Base-by-base conservation (phyloP, 306 rosid genomes). In the Medicago truncatula region DNA sequence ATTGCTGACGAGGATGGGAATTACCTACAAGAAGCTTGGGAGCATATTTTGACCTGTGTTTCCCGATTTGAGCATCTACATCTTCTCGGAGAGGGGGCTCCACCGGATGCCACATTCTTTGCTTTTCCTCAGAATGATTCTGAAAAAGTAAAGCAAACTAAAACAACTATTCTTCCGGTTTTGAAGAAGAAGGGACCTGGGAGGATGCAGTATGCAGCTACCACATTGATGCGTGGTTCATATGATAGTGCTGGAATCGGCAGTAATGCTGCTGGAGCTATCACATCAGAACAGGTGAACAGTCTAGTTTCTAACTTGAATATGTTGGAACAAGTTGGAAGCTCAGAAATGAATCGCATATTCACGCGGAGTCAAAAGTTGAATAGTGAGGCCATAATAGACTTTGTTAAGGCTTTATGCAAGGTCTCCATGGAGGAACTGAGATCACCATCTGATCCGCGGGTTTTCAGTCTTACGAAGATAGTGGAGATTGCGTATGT, bases 1-100 rank as follows among this genome's bases (percentile, higher is more conserved):
- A 96, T 96, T 73, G 99, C 99, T 52, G 98, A 96, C 80, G 98
- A 96, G 82, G 99, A 96, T 81, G 99, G 99, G 52, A 92, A 96
- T 86, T 96, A 87, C 86, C 89, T 96, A 70, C 99, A 96, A 87
- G 99, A 96, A 79, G 99, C 99, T 64, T 96, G 99, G 99, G 99
- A 96, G 84, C 99, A 96, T 83, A 91, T 96, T 80, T 87, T 96
- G 88, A 96, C 99, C 20, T 92, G 99, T 80, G 98, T 96, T 86
- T 96, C 99, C 77, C 91, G 99, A 76, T 96, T 92, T 86, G 99
- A 96, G 87, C 99, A 96, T 88, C 85, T 96, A 38, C 99, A 96
- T 89, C 98, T 96, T 75, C 84, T 96, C 31, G 99, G 99, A 76
- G 99, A 96, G 83, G 99, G 99, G 75, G 97, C 99, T 86, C 99